Evolutionary conservation across 305 asterid genomes (phyloP).

Genomic region (Solanum hybrid): DNA sequence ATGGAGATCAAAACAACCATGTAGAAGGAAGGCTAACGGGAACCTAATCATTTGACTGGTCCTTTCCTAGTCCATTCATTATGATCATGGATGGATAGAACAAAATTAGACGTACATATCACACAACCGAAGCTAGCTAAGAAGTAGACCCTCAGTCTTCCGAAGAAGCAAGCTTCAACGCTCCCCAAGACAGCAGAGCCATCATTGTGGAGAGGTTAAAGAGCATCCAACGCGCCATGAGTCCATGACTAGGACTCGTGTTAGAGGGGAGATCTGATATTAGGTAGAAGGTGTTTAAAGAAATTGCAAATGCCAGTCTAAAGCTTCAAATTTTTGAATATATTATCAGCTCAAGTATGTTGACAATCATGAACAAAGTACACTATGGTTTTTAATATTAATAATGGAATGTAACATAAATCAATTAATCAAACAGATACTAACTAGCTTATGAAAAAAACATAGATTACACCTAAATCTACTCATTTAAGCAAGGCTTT

Average conservation of each 20-base stretch:
- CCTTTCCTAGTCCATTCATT: neutral
- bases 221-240: too few relatives aligned
- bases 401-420: neutral
- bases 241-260: neutral
- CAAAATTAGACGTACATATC: neutral
- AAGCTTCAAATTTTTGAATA: neutral
- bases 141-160: neutral
- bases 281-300: neutral
- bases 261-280: neutral
- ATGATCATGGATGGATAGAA: neutral
- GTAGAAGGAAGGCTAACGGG: neutral
- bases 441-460: neutral
- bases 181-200: too few relatives aligned
- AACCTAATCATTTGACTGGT: neutral
- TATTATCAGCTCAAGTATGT: neutral
- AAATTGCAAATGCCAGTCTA: neutral
- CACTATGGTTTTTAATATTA: too few relatives aligned
- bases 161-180: too few relatives aligned
- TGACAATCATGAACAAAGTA: neutral
- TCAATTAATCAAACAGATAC: neutral
- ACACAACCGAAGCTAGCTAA: neutral
- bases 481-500: too few relatives aligned
- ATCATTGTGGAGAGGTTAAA: too few relatives aligned
- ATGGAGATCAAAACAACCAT: neutral
- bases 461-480: too few relatives aligned